phyloP scores from a whole-genome alignment of 768 basidiomycete genomes.

The Mycena amicta region DNA sequence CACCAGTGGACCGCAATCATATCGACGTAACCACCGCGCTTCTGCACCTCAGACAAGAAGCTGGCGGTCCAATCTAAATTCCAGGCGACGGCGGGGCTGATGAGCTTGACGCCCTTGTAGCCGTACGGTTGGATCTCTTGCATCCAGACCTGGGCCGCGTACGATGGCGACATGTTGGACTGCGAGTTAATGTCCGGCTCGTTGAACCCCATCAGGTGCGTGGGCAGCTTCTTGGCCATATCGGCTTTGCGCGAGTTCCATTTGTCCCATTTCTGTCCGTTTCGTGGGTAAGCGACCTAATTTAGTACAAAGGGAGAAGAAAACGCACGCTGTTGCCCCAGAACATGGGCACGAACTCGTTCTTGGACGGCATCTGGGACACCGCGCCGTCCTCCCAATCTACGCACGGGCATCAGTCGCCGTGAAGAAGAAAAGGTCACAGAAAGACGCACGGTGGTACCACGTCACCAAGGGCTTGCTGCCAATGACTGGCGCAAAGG shows the following conservation, averaged over 20 bases:
- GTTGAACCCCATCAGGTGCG: conserved; percentile 14
- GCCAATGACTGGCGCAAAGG: conserved; percentile 5
- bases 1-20: conserved; percentile 16
- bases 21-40: conserved; percentile 14
- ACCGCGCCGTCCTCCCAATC: conserved; percentile 17
- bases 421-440: background rate
- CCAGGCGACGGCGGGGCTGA: conserved; percentile 18
- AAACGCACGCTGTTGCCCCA: conserved; percentile 4
- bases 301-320: background rate
- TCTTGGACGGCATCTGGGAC: conserved; percentile 10
- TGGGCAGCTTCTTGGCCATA: conserved; percentile 6
- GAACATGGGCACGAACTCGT: conserved; percentile 18
- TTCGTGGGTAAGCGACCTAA: background rate
- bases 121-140: conserved; percentile 15
- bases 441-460: conserved; percentile 10
- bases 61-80: conserved; percentile 18
- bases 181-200: conserved; percentile 15
- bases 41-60: conserved; percentile 13
- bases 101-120: conserved; percentile 13
- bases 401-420: background rate
- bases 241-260: conserved; percentile 7
- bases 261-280: conserved; percentile 7
- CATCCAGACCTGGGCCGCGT: conserved; percentile 17
- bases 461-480: conserved; percentile 5
- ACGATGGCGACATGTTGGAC: conserved; percentile 13